Evolutionary conservation across 306 rosid species (phyloP), one percentile per base, ranked within the genome.

Genomic region (Comarum palustre): DNA sequence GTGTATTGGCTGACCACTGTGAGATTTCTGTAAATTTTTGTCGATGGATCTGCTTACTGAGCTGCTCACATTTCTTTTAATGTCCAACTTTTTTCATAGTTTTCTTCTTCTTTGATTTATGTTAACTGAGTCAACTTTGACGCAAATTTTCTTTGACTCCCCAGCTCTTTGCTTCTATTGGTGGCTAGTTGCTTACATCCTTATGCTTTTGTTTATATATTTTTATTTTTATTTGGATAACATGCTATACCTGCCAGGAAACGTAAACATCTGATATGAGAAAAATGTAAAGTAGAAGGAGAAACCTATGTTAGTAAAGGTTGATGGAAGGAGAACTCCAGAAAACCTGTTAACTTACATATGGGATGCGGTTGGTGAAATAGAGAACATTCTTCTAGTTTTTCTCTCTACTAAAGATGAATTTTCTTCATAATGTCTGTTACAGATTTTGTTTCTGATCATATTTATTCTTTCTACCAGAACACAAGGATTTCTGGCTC

Each of bases 401-500:
- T n/a, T n/a, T n/a, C n/a, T n/a, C n/a, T n/a, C n/a, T n/a, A n/a
- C n/a, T n/a, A n/a, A n/a, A n/a, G n/a, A n/a, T n/a, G n/a, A n/a
- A n/a, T n/a, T n/a, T n/a, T n/a, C n/a, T n/a, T n/a, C n/a, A n/a
- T n/a, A n/a, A n/a, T n/a, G n/a, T n/a, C n/a, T n/a, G n/a, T n/a
- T n/a, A n/a, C n/a, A n/a, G 3, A 64, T 45, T 61, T 38, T 74
- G 6, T 59, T 25, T 52, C 29, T 82, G 52, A 83, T 81, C 73
- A 5, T 76, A 59, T 73, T 46, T 19, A 41, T 46, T 8, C 34
- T 73, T 34, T 16, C 69, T 79, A 75, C 68, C 89, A 94, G 99
- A 72, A 94, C 99, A 0, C 99, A 91, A 83, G 99, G 99, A 78
- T 94, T 94, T 75, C 87, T 94, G 63, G 97, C 99, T 54, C 93